Evolutionary conservation across 2,329 filamentous ascomycete species (phyloP).

Genomic region (Colletotrichum navitas): DNA sequence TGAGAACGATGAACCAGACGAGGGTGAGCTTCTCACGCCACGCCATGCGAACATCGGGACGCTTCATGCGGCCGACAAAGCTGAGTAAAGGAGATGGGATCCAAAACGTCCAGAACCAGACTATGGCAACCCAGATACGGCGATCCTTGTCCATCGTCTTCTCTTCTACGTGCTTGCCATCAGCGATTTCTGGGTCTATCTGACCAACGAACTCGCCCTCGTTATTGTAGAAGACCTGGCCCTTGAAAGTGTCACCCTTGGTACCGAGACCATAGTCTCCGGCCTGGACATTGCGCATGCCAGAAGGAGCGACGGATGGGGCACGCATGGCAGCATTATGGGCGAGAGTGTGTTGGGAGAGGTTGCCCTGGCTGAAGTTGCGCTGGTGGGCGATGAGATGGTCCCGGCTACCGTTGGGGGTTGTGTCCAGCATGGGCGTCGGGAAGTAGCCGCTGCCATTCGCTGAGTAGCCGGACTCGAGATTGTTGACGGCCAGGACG

Average conservation of each 20-base stretch:
- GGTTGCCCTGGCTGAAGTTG: constrained; percentile 67
- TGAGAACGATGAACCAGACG: constrained; percentile 80
- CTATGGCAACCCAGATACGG: constrained; percentile 82
- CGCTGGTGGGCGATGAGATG: constrained; percentile 74
- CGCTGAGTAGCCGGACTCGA: constrained; percentile 81
- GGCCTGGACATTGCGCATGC: constrained; percentile 64
- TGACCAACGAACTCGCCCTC: constrained; percentile 77
- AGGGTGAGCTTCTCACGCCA: constrained; percentile 96
- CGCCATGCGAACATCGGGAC: constrained; percentile 94
- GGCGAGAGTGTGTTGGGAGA: constrained; percentile 65
- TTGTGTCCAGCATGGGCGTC: constrained; percentile 69
- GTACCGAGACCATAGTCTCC: constrained; percentile 91
- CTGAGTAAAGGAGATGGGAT: constrained; percentile 88
- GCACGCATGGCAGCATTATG: constrained; percentile 56
- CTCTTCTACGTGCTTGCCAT: constrained; percentile 81
- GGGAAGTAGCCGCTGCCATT: constrained; percentile 78
- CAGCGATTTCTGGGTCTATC: constrained; percentile 82
- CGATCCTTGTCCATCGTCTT: constrained; percentile 73
- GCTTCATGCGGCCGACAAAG: constrained; percentile 93
- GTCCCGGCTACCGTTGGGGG: constrained; percentile 77
- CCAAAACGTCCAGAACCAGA: constrained; percentile 93
- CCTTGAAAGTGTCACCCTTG: constrained; percentile 85
- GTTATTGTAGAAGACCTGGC: constrained; percentile 79
- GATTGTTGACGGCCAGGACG: constrained; percentile 62
- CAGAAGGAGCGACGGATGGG: constrained; percentile 73